A percentile compares a stretch with the other conserved stretches of the same genome.
These are phyloP conservation scores for Acorus calamus DNA, from an alignment of 106 monocot genomes.

Conservation along the genomic window DNA sequence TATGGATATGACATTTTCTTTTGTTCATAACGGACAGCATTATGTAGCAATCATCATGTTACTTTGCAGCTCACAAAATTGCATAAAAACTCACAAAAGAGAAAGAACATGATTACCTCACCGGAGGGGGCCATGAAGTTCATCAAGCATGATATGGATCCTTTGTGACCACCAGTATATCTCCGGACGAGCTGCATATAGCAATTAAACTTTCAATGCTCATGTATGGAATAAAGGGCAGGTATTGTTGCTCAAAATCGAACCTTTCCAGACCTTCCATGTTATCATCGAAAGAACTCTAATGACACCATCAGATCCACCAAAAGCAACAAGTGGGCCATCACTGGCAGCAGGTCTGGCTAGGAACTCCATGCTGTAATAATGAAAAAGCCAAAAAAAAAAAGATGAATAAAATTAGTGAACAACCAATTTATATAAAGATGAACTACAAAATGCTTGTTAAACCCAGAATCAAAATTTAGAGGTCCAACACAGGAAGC, in stretches of 20 bases:
- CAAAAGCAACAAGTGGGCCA: constrained; percentile 91
- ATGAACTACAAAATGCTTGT: too few species aligned
- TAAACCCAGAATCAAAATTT: too few species aligned
- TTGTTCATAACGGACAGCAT: too few species aligned
- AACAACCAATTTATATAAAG: too few species aligned
- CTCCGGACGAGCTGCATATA: constrained; percentile 75
- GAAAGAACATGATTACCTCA: constrained; percentile 41
- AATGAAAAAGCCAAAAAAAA: not conserved
- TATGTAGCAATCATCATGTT: too few species aligned
- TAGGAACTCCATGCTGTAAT: constrained; percentile 93
- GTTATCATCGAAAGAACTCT: constrained; percentile 98
- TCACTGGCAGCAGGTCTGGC: constrained; percentile 74
- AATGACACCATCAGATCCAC: constrained; percentile 92
- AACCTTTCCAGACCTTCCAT: constrained; percentile 67
- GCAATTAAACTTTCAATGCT: constrained; percentile 2
- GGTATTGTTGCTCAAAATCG: not conserved
- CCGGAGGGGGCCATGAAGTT: constrained; percentile 90
- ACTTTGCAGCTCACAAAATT: too few species aligned
- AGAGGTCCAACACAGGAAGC: too few species aligned
- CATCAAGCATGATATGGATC: constrained; percentile 88
- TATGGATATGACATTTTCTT: too few species aligned
- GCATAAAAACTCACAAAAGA: too few species aligned
- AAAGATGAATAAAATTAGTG: not conserved
- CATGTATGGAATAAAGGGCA: too few species aligned
- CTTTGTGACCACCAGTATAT: constrained; percentile 97